phyloP scores from a whole-genome alignment of 257 asterid species.

The Salvia splendens region DNA sequence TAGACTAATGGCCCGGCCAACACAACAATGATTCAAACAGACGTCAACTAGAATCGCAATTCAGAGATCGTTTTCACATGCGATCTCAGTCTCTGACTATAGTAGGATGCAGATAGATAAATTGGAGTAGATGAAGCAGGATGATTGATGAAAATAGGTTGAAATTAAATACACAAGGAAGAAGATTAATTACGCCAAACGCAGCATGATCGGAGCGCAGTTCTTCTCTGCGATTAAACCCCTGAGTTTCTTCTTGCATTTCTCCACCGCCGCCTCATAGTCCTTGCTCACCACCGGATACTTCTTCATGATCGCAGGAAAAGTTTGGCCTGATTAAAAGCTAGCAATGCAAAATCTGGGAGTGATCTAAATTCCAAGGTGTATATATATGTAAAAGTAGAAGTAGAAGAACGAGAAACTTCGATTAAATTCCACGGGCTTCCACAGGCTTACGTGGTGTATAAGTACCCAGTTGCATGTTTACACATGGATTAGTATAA shows the following conservation, averaged over 20 bases:
- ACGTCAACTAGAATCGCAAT: no score
- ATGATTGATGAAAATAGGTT: neutral
- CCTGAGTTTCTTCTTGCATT: conserved; percentile 69
- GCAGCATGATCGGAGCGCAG: conserved; percentile 56
- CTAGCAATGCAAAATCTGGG: neutral
- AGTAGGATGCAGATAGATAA: no score
- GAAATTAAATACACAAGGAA: neutral
- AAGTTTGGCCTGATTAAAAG: neutral
- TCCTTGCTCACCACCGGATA: conserved; percentile 63
- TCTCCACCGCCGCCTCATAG: conserved; percentile 58
- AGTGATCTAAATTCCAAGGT: neutral
- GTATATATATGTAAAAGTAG: neutral
- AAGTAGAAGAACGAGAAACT: conserved; percentile 34
- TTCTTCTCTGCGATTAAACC: conserved; percentile 54
- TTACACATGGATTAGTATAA: no score
- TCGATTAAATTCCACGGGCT: conserved; percentile 37
- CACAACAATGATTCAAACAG: no score
- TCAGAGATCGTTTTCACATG: neutral
- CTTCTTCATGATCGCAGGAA: conserved; percentile 49
- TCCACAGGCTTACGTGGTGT: conserved; percentile 33
- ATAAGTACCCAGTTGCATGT: neutral
- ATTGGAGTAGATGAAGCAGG: no score
- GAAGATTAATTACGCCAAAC: conserved; percentile 44
- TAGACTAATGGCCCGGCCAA: neutral
- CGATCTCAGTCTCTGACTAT: neutral